These are phyloP conservation scores for Ceratocystis eucalypticola DNA, from an alignment of 2,329 filamentous ascomycete species.

Conservation along the genomic window DNA sequence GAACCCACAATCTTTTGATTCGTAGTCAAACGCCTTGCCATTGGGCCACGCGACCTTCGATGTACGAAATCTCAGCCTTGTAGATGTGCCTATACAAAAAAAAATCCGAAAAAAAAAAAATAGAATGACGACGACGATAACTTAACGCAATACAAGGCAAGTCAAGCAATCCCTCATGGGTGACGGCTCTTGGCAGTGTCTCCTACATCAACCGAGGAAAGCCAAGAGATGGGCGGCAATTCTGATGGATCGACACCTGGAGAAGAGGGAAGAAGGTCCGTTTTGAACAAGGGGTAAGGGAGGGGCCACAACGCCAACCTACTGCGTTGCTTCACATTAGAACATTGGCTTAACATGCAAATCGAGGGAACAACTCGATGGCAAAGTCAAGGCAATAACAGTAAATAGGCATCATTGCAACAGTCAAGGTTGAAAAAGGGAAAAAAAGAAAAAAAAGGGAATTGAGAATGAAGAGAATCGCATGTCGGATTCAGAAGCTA, in stretches of 20 bases:
- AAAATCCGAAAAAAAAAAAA: not conserved
- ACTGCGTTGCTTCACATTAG: not conserved
- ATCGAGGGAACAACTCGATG: not conserved
- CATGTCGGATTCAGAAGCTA: no score
- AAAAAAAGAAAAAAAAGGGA: not conserved
- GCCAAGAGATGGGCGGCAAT: slow-evolving; percentile 3
- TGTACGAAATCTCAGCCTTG: not conserved
- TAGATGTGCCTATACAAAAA: not conserved
- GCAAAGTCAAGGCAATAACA: not conserved
- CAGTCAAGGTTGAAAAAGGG: not conserved
- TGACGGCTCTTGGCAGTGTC: slow-evolving; percentile 6
- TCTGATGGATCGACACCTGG: not conserved
- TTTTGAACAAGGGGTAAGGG: not conserved
- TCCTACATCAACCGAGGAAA: not conserved
- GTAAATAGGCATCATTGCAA: not conserved
- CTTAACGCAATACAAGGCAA: not conserved
- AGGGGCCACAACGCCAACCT: not conserved
- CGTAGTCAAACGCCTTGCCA: no score
- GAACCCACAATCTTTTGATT: no score
- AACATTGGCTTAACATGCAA: not conserved
- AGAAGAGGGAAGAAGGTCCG: not conserved
- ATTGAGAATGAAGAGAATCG: not conserved
- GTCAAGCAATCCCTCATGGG: not conserved
- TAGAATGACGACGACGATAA: not conserved
- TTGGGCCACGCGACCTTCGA: no score